Base-by-base conservation (phyloP, 768 basidiomycete species). In the Mycena sanguinolenta region DNA sequence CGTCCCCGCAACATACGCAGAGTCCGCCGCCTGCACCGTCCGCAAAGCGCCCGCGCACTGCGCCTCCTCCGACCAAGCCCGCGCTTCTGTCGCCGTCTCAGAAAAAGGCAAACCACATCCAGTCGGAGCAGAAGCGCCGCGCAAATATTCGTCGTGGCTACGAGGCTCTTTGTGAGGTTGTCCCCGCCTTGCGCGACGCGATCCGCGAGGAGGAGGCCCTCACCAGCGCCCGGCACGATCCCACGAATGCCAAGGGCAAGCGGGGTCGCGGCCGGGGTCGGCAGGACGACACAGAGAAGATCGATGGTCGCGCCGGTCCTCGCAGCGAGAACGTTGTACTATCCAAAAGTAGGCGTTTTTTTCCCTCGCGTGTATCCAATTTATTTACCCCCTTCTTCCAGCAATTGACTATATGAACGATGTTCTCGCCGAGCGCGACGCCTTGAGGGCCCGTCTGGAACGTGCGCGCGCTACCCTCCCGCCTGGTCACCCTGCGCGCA, bases 61-160 rank as follows among this genome's bases (percentile, higher is more conserved):
- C 75, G 23, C 58, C 72, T 50, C 69, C 69, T 19, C 70, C 70
- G 54, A 73, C 73, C 53, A 87, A 86, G 69, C 84, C 84, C 34
- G 76, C 86, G 1, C 84, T 96, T 28, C 86, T 97, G 28, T 91
- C 92, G 2, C 89, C 93, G 0, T 91, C 92, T 2, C 94, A 96
- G 84, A 97, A 97, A 79, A 95, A 96, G 77, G 92, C 92, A 46
- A 97, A 97, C 75, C 96, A 98, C 77, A 97, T 98, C 73, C 93
- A 95, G 75, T 93, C 92, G 2, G 96, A 98, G 82, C 95, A 97
- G 83, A 97, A 97, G 79, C 91, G 96, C 28, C 89, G 96, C 36
- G 95, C 95, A 17, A 96, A 96, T 75, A 97, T 98, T 60, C 87
- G 95, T 14, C 83, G 91, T 44, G 96, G 95, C 14, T 97, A 97